Evolutionary conservation across 371 early-diverging fungal genomes (phyloP), one percentile per base, ranked within the genome.

Genomic region (Encephalitozoon hellem): DNA sequence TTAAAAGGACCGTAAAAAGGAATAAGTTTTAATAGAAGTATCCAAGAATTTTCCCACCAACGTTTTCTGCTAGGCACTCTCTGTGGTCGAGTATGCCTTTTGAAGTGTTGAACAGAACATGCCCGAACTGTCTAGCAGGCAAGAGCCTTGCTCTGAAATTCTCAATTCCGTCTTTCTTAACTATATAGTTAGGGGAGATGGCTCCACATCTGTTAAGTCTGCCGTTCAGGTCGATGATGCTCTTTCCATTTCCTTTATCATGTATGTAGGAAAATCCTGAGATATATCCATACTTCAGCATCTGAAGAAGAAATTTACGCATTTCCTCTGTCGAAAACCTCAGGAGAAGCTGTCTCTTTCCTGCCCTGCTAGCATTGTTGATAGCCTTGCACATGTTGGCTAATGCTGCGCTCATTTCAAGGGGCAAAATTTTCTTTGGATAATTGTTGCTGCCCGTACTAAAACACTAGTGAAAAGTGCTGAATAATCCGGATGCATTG

Each of bases 71-170:
- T 88, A 96, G 92, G 77, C 96, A 95, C 88, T 95, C 96, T 85
- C 93, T 94, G 88, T 97, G 98, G 87, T 97, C 97, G 91, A 99
- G 94, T 88, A 97, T 94, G 87, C 99, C 99, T 81, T 94, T 91
- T 71, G 94, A 93, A 85, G 96, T 95, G 86, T 95, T 95, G 84
- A 93, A 80, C 82, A 91, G 89, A 43, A 97, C 87, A 89, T 89
- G 93, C 86, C 99, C 97, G 88, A 99, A 96, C 88, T 96, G 97
- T 90, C 97, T 94, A 71, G 97, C 94, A 75, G 97, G 99, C 81
- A 97, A 88, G 79, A 99, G 89, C 88, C 93, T 91, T 87, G 89
- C 89, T 80, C 95, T 90, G 94, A 93, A 96, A 87, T 91, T 92
- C 88, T 97, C 97, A 76, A 97, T 87, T 77, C 94, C 93, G 82